Evolutionary conservation across 2,329 filamentous ascomycete genomes (phyloP).

Genomic region (Pezicula radicicola): DNA sequence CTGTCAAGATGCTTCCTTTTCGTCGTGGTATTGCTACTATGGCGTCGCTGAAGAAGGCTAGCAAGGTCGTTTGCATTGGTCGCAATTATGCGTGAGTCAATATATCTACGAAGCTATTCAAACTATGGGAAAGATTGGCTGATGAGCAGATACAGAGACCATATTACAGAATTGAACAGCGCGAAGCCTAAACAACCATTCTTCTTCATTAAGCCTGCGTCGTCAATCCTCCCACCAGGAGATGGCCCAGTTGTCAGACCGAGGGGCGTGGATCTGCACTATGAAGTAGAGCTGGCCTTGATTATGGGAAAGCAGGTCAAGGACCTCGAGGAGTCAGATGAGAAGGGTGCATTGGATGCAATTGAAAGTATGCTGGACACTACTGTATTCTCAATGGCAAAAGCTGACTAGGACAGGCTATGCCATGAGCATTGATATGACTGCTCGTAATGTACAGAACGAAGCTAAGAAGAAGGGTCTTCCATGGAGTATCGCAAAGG

Average conservation of each 20-base stretch:
- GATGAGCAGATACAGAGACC: constrained; percentile 58
- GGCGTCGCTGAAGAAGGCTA: constrained; percentile 49
- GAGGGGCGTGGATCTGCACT: constrained; percentile 81
- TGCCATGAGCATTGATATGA: constrained; percentile 94
- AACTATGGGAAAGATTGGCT: neutral
- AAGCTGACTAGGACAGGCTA: constrained; percentile 59
- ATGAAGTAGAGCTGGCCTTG: constrained; percentile 90
- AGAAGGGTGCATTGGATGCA: constrained; percentile 72
- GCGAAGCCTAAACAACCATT: constrained; percentile 89
- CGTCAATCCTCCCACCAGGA: constrained; percentile 76
- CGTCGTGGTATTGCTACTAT: constrained; percentile 30
- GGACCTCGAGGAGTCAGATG: constrained; percentile 73
- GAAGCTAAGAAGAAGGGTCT: constrained; percentile 97
- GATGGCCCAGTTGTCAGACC: constrained; percentile 80
- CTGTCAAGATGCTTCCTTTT: constrained; percentile 9
- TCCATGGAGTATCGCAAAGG: constrained; percentile 95
- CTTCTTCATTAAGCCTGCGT: constrained; percentile 96
- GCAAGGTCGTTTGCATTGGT: constrained; percentile 74
- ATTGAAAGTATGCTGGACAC: constrained; percentile 62
- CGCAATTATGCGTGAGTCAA: constrained; percentile 85
- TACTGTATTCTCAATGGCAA: neutral
- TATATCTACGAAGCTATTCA: neutral
- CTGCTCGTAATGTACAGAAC: constrained; percentile 89
- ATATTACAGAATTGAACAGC: constrained; percentile 89
- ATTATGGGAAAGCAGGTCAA: constrained; percentile 79